Base-by-base conservation (phyloP, 1,139 yeast genomes). In the Arxiozyma telluris region DNA sequence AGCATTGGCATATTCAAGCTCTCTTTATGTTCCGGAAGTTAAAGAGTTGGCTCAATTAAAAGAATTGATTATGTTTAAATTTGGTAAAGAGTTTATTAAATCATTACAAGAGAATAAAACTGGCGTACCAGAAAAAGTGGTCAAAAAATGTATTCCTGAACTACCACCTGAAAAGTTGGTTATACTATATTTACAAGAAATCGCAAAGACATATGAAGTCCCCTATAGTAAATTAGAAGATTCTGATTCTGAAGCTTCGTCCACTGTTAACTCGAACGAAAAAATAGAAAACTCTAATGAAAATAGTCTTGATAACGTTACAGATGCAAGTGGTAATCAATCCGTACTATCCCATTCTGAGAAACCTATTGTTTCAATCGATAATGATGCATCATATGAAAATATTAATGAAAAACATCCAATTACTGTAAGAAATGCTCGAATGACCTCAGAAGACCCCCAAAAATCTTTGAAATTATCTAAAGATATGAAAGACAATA, bases 141-240 rank as follows among this genome's bases (percentile, higher is more conserved):
- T 78, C 23, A 77, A 76, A 51, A 73, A 93, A 57, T 82, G 94
- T 58, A 74, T 78, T 23, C 79, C 84, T 2, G 82, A 79, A 51
- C 83, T 95, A 3, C 96, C 96, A 0, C 71, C 78, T 4, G 77
- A 75, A 46, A 81, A 77, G 27, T 74, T 89, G 56, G 95, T 89
- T 1, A 76, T 78, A 25, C 70, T 87, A 57, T 90, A 90, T 65
- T 72, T 90, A 58, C 74, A 80, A 55, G 97, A 90, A 64, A 89
- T 90, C 57, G 96, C 96, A 0, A 75, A 76, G 56, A 87, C 96
- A 0, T 90, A 90, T 65, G 78, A 77, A 46, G 94, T 84, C 1
- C 88, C 91, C 0, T 88, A 81, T 64, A 81, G 87, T 49, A 84
- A 81, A 23, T 66, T 83, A 54, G 69, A 67, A 2, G 76, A 68